A percentile compares a stretch with the other conserved stretches of the same genome.
These are phyloP conservation scores for Alternaria alternata DNA, from an alignment of 2,329 filamentous ascomycete species.

Conservation along the genomic window DNA sequence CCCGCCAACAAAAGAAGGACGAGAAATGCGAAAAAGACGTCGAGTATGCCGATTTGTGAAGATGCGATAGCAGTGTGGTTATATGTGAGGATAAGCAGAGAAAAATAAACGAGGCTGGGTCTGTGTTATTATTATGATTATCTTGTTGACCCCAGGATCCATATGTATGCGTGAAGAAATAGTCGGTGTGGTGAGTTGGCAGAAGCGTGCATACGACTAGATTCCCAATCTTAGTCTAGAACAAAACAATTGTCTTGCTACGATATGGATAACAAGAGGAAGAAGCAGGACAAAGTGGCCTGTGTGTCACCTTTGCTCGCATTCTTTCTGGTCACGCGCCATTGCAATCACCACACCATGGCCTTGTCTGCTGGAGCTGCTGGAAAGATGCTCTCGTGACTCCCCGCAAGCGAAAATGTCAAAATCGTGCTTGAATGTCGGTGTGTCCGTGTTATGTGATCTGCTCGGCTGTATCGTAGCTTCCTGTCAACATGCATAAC, in stretches of 20 bases:
- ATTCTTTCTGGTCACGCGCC: not conserved
- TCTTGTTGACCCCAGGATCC: not conserved
- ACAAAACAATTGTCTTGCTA: not conserved
- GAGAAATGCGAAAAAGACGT: not conserved
- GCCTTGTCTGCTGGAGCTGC: not conserved
- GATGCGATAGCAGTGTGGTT: not conserved
- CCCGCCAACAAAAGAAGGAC: not conserved
- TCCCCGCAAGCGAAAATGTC: not conserved
- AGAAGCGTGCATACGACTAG: not conserved
- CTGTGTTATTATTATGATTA: not conserved
- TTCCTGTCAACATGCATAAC: not conserved
- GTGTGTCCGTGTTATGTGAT: constrained; percentile 5
- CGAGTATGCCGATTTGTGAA: not conserved
- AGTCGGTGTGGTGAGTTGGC: constrained; percentile 8
- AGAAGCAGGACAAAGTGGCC: constrained; percentile 1
- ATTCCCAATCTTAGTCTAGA: constrained; percentile 3
- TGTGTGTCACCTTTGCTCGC: not conserved
- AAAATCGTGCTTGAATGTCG: constrained; percentile 7
- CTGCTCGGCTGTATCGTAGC: constrained; percentile 2
- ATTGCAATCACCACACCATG: not conserved
- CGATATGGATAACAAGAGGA: not conserved
- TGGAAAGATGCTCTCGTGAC: not conserved
- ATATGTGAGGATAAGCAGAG: not conserved
- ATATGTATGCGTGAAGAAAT: not conserved
- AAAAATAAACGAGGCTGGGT: not conserved